Conservation (phyloP, 1,139 yeast genomes). For the Suzukiozyma palmioleophila region DNA sequence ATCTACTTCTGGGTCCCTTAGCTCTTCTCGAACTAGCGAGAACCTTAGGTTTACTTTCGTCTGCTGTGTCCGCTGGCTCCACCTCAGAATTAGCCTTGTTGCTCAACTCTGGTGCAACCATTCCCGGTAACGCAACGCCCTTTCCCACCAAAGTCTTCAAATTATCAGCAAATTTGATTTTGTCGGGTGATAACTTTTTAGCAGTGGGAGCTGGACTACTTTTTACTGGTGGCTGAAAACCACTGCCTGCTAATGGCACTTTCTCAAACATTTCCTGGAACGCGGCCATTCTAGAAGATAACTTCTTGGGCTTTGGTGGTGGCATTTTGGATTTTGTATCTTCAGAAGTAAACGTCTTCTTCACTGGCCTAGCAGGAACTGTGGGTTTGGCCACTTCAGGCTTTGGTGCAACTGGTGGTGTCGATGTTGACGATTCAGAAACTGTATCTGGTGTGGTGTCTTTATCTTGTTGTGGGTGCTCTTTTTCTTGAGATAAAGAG, state of each 20-base stretch:
- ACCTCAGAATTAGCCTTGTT: constrained; percentile 6
- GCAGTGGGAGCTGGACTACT: constrained; percentile 3
- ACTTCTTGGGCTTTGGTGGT: constrained; percentile 71
- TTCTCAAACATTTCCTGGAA: constrained; percentile 66
- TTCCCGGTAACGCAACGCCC: constrained; percentile 61
- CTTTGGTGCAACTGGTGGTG: not conserved
- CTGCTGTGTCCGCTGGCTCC: constrained; percentile 11
- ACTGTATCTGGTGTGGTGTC: too few species aligned
- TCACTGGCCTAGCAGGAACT: constrained; percentile 4
- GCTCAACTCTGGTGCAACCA: constrained; percentile 30
- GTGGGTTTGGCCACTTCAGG: not conserved
- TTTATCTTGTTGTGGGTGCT: too few species aligned
- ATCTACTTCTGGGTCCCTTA: constrained; percentile 74
- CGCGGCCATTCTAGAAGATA: constrained; percentile 74
- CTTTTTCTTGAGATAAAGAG: too few species aligned
- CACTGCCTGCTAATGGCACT: constrained; percentile 9
- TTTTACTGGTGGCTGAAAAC: not conserved
- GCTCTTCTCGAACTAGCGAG: constrained; percentile 40
- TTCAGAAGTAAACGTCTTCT: not conserved
- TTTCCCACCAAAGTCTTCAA: constrained; percentile 55
- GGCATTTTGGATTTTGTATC: constrained; percentile 33
- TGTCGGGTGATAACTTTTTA: constrained; percentile 23
- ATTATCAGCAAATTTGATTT: constrained; percentile 48
- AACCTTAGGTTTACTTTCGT: constrained; percentile 2
- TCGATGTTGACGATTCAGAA: not conserved